Evolutionary conservation across 2,329 filamentous ascomycete species (phyloP).

Genomic region (Venturia asperata): DNA sequence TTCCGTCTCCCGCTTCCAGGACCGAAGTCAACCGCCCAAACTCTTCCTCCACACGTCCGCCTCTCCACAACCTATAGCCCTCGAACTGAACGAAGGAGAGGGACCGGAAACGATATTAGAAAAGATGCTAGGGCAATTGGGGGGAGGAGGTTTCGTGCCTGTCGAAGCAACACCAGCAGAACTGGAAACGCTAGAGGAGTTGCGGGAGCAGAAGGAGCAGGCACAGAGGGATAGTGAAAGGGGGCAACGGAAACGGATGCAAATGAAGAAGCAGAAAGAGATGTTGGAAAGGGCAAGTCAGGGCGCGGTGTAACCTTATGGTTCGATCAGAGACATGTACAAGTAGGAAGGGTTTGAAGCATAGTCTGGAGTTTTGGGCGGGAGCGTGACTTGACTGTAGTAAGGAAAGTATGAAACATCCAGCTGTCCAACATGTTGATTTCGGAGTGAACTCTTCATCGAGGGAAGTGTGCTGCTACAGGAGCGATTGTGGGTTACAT

Average conservation of each 20-base stretch:
- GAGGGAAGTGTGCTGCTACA: no score
- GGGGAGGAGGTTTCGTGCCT: constrained; percentile 53
- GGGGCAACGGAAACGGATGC: constrained; percentile 47
- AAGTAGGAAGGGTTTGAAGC: not conserved
- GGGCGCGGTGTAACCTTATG: constrained; percentile 3
- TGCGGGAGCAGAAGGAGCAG: constrained; percentile 49
- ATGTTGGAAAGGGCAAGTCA: constrained; percentile 49
- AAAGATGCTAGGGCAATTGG: constrained; percentile 58
- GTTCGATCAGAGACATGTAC: not conserved
- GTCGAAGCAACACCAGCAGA: constrained; percentile 56
- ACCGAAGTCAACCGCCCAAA: constrained; percentile 50
- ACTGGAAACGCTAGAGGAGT: constrained; percentile 47
- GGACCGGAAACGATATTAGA: constrained; percentile 34
- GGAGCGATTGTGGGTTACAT: not conserved
- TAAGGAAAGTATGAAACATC: not conserved
- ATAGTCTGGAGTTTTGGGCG: constrained; percentile 6
- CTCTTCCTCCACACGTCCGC: constrained; percentile 53
- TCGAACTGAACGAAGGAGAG: constrained; percentile 48
- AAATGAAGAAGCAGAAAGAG: constrained; percentile 56
- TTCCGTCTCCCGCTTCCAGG: constrained; percentile 63
- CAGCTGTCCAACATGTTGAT: no score
- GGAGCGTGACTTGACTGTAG: not conserved
- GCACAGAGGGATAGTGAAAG: constrained; percentile 50
- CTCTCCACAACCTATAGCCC: constrained; percentile 25
- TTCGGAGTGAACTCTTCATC: no score